Evolutionary conservation across 352 stramenopile genomes (phyloP).

Genomic region (Elongisporangium prolatum): DNA sequence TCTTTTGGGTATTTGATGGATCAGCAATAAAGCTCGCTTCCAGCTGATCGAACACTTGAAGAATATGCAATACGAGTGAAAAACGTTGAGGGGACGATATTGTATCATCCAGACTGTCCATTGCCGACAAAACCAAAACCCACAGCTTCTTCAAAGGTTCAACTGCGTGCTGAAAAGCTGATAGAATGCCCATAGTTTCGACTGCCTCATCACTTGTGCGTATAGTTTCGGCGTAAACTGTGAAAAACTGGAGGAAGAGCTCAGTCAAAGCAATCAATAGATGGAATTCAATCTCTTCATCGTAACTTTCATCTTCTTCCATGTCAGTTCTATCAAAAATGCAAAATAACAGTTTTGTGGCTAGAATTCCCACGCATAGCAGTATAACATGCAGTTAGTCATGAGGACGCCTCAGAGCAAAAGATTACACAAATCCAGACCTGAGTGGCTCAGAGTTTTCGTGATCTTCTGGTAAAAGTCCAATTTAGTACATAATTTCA

Average conservation of each 20-base stretch:
- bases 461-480: conserved; percentile 31
- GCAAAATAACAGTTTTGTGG: conserved; percentile 56
- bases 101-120: conserved; percentile 38
- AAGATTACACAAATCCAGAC: conserved; percentile 8
- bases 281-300: conserved; percentile 71
- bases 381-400: conserved; percentile 1
- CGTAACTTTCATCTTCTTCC: conserved; percentile 67
- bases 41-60: conserved; percentile 62
- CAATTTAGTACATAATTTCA: conserved; percentile 23
- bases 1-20: conserved; percentile 23
- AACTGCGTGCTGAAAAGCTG: conserved; percentile 26
- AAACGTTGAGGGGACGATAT: conserved; percentile 57
- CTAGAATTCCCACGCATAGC: conserved; percentile 10
- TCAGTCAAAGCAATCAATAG: conserved; percentile 50
- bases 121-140: conserved; percentile 33
- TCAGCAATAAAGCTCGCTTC: conserved; percentile 30
- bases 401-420: background rate
- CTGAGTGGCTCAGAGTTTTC: conserved; percentile 35
- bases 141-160: conserved; percentile 43
- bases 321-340: conserved; percentile 67
- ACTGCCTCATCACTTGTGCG: conserved; percentile 1
- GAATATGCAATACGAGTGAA: conserved; percentile 52
- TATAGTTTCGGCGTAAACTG: conserved; percentile 34
- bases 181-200: conserved; percentile 7
- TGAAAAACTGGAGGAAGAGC: conserved; percentile 58